phyloP scores from a whole-genome alignment of 164 flowering plant genomes.

The Platanus orientalis region DNA sequence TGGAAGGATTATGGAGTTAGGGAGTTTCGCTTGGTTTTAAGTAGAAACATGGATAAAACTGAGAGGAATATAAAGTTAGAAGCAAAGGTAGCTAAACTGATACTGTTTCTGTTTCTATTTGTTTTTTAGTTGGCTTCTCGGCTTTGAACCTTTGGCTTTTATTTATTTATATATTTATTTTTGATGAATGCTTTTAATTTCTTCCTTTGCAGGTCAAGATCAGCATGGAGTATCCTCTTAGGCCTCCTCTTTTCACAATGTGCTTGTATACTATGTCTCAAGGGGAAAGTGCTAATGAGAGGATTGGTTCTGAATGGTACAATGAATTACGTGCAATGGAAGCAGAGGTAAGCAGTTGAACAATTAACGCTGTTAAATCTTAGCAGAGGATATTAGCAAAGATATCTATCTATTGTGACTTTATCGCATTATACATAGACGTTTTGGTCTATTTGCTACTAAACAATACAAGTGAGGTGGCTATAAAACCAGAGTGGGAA shows the following conservation, averaged over 20 bases:
- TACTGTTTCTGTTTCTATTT: not conserved
- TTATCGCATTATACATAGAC: too few relatives aligned
- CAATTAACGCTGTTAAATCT: too few relatives aligned
- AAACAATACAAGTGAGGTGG: too few relatives aligned
- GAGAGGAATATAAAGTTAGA: conserved; percentile 46
- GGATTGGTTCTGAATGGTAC: conserved; percentile 37
- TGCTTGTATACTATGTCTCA: conserved; percentile 24
- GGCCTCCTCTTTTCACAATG: conserved; percentile 74
- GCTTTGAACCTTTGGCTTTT: not conserved
- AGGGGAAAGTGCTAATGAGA: conserved; percentile 30
- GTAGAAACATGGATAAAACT: conserved; percentile 29
- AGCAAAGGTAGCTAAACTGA: conserved; percentile 56
- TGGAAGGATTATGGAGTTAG: conserved; percentile 59
- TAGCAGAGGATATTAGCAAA: too few relatives aligned
- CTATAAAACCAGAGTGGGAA: too few relatives aligned
- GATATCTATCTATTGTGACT: too few relatives aligned
- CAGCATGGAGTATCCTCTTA: conserved; percentile 88
- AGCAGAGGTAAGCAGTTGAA: conserved; percentile 90
- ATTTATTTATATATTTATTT: too few relatives aligned
- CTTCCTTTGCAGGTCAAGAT: conserved; percentile 59
- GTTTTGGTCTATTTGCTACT: too few relatives aligned
- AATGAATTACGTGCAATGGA: conserved; percentile 92
- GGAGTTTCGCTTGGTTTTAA: conserved; percentile 61
- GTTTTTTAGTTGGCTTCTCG: conserved; percentile 4
- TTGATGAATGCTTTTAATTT: conserved; percentile 10